These are phyloP conservation scores for Carex myosuroides DNA, from an alignment of 176 grass and related monocot genomes.

Conservation along the genomic window DNA sequence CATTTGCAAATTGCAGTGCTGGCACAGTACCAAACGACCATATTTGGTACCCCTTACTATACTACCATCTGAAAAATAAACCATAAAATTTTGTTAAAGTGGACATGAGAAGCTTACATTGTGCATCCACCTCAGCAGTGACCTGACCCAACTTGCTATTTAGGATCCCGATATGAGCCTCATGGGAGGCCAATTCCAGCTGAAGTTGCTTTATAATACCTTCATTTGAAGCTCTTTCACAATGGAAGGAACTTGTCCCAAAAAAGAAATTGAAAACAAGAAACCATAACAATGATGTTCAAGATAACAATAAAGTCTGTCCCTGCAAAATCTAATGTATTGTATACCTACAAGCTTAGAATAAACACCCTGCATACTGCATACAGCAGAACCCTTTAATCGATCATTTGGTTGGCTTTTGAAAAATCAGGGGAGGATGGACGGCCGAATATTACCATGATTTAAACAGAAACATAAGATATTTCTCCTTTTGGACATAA, in stretches of 20 bases:
- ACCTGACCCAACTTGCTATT: conserved; percentile 47
- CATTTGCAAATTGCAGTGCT: not conserved
- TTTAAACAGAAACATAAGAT: not conserved
- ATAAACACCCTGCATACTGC: not conserved
- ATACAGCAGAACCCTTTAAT: not conserved
- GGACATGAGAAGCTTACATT: conserved; percentile 41
- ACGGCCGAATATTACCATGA: not conserved
- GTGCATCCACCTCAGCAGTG: conserved; percentile 40
- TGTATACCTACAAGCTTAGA: not conserved
- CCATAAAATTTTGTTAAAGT: conserved; percentile 5
- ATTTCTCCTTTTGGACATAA: not conserved
- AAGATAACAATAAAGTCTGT: not conserved
- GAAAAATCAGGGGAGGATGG: not conserved
- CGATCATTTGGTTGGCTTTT: not conserved
- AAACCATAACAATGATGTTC: not conserved
- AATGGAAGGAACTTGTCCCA: conserved; percentile 48
- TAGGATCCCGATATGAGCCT: conserved; percentile 51
- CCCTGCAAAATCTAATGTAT: not conserved
- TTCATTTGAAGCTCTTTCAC: conserved; percentile 57
- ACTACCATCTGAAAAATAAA: not conserved
- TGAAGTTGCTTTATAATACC: conserved; percentile 43
- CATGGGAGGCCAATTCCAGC: conserved; percentile 47
- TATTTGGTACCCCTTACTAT: not conserved
- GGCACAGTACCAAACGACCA: not conserved
- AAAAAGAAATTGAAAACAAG: conserved; percentile 7